Conservation (phyloP, 2,329 filamentous ascomycete species). For the Xylaria sp. region DNA sequence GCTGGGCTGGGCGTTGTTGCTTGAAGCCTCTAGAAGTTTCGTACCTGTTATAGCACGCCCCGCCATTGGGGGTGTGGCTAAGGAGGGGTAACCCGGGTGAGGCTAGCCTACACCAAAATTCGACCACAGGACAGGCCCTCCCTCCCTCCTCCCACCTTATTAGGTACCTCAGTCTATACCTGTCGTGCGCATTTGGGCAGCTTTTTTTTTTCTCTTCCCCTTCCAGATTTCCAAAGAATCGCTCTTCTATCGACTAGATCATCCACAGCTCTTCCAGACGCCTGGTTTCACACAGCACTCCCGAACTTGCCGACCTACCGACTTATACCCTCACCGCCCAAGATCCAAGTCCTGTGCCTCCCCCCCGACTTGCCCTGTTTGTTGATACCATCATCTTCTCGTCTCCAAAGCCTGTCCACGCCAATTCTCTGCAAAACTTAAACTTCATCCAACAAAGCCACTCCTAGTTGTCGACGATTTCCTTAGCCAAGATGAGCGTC, state of each 20-base stretch:
- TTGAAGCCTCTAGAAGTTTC: conserved; percentile 50
- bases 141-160: conserved; percentile 38
- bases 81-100: conserved; percentile 43
- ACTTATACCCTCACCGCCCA: conserved; percentile 22
- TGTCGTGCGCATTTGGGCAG: conserved; percentile 45
- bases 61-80: conserved; percentile 40
- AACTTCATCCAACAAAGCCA: conserved; percentile 18
- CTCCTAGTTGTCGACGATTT: conserved; percentile 39
- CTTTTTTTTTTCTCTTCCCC: conserved; percentile 42
- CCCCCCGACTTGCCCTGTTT: conserved; percentile 25
- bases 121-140: conserved; percentile 20
- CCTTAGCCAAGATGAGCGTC: conserved; percentile 63
- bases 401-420: not conserved
- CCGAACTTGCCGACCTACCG: conserved; percentile 9
- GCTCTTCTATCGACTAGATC: conserved; percentile 15
- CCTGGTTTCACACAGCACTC: conserved; percentile 21
- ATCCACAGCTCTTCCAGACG: conserved; percentile 13
- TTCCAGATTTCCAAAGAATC: conserved; percentile 28
- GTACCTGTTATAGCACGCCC: conserved; percentile 20
- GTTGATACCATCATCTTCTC: not conserved
- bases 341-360: not conserved
- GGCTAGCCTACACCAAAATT: conserved; percentile 37
- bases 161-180: conserved; percentile 34
- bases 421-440: conserved; percentile 6
- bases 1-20: conserved; percentile 15